A percentile compares a stretch with the other conserved stretches of the same genome.
phyloP scores from a whole-genome alignment of 2,329 filamentous ascomycete species.

The Kalaharituber pfeilii region DNA sequence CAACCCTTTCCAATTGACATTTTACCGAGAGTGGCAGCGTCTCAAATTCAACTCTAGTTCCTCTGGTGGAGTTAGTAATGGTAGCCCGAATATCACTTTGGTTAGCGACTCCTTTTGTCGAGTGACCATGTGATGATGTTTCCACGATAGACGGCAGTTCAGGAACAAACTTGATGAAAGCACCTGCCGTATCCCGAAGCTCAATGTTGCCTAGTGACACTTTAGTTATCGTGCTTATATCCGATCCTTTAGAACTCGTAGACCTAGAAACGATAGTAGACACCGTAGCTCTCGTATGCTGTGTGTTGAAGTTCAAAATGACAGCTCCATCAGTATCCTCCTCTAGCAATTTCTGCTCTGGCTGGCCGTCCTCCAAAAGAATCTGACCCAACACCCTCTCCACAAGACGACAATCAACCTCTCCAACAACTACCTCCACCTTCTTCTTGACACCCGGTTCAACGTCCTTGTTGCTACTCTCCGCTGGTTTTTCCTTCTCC shows the following conservation, averaged over 20 bases:
- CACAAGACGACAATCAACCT: background rate
- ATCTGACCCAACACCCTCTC: background rate
- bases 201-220: background rate
- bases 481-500: background rate
- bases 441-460: background rate
- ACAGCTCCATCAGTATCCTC: background rate
- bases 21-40: slow-evolving; percentile 62
- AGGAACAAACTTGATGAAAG: background rate
- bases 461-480: background rate
- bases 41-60: slow-evolving; percentile 43
- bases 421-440: background rate
- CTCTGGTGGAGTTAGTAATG: slow-evolving; percentile 34
- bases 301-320: background rate
- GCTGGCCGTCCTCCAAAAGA: background rate
- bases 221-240: background rate
- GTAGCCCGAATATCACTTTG: slow-evolving; percentile 14
- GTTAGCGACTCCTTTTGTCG: background rate
- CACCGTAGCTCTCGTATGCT: background rate
- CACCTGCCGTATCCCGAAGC: background rate
- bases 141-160: slow-evolving; percentile 6
- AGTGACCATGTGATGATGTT: background rate
- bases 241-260: background rate
- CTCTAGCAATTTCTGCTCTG: background rate
- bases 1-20: slow-evolving; percentile 61
- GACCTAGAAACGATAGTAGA: background rate